Evolutionary conservation across 257 asterid genomes (phyloP).

Genomic region (Primulina huaijiensis): DNA sequence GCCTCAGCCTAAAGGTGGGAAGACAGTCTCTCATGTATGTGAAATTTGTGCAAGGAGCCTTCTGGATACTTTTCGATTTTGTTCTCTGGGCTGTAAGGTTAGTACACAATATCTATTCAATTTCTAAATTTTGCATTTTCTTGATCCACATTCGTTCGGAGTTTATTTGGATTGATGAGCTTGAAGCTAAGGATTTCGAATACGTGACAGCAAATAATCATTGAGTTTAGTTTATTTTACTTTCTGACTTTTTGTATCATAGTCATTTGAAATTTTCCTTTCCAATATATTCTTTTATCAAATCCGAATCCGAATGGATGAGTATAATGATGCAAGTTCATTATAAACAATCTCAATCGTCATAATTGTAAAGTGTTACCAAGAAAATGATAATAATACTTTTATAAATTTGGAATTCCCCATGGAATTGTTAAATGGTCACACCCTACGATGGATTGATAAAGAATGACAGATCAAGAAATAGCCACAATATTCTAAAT

Average conservation of each 20-base stretch:
- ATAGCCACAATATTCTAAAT: slow-evolving; percentile 12
- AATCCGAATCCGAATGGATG: not conserved
- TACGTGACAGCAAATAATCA: too few relatives aligned
- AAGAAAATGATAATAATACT: slow-evolving; percentile 2
- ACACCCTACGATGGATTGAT: slow-evolving; percentile 19
- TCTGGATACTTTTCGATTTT: slow-evolving; percentile 80
- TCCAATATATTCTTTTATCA: too few relatives aligned
- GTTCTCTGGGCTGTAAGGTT: slow-evolving; percentile 97
- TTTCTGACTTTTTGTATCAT: too few relatives aligned
- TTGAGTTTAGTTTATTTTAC: too few relatives aligned
- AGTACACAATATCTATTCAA: not conserved
- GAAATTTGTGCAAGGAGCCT: slow-evolving; percentile 83
- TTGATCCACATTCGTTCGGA: not conserved
- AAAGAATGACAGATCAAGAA: slow-evolving; percentile 16
- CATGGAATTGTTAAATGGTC: not conserved
- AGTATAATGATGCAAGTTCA: not conserved
- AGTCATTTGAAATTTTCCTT: too few relatives aligned
- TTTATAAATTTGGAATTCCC: not conserved
- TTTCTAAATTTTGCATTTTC: not conserved
- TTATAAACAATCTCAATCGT: slow-evolving; percentile 22
- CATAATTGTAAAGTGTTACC: slow-evolving; percentile 23
- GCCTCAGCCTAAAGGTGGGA: slow-evolving; percentile 89
- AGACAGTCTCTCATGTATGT: slow-evolving; percentile 44
- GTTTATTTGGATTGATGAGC: too few relatives aligned
- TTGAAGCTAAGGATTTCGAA: too few relatives aligned